These are phyloP conservation scores for Nemania sp. DNA, from an alignment of 2,329 filamentous ascomycete genomes.

Conservation along the genomic window DNA sequence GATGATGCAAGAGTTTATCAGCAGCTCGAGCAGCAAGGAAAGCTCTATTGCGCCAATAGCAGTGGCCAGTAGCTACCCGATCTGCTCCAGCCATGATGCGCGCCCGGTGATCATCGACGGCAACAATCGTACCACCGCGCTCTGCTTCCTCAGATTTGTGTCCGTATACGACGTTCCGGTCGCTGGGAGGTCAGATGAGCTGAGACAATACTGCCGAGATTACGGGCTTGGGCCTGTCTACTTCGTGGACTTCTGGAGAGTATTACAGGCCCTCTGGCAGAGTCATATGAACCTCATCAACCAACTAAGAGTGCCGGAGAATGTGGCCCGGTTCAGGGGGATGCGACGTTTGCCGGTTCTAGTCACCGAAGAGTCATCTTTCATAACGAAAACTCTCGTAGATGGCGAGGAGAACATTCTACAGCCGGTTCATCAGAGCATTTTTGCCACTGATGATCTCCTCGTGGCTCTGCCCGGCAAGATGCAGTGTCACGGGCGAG, in stretches of 20 bases:
- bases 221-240: slow-evolving; percentile 8
- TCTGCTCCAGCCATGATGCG: slow-evolving; percentile 14
- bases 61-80: slow-evolving; percentile 8
- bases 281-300: neutral
- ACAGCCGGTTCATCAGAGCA: slow-evolving; percentile 17
- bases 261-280: slow-evolving; percentile 6
- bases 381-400: slow-evolving; percentile 11
- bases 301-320: neutral
- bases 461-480: slow-evolving; percentile 12
- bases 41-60: slow-evolving; percentile 13
- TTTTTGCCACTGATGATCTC: slow-evolving; percentile 20
- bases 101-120: slow-evolving; percentile 14
- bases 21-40: neutral
- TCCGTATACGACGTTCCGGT: slow-evolving; percentile 7
- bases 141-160: slow-evolving; percentile 9
- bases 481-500: slow-evolving; percentile 16
- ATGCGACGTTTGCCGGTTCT: slow-evolving; percentile 11
- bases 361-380: slow-evolving; percentile 14
- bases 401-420: slow-evolving; percentile 12
- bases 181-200: neutral
- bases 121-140: slow-evolving; percentile 11
- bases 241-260: slow-evolving; percentile 15
- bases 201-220: slow-evolving; percentile 14
- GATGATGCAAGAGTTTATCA: slow-evolving; percentile 16
- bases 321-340: neutral